Evolutionary conservation across 176 grass and related monocot genomes (phyloP).

Genomic region (Bolboschoenus planiculmis): DNA sequence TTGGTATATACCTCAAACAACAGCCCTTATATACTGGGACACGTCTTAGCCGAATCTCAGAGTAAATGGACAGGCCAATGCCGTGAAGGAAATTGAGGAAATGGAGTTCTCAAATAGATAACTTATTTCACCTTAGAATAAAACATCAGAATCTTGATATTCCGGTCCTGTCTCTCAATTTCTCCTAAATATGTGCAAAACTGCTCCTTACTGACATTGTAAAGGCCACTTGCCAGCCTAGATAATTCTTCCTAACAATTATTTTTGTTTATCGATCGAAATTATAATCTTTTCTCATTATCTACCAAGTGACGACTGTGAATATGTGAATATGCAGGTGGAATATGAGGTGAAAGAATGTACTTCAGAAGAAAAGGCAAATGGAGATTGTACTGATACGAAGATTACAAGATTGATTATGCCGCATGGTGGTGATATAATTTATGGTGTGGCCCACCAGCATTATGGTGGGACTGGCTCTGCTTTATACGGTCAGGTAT

Average conservation of each 20-base stretch:
- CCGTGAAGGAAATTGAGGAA: neutral
- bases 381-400: conserved; percentile 42
- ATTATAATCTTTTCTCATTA: neutral
- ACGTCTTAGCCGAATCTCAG: neutral
- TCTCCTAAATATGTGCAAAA: neutral
- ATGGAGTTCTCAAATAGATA: neutral
- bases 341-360: conserved; percentile 81
- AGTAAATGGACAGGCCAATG: neutral
- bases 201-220: neutral
- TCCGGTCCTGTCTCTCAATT: neutral
- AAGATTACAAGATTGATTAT: conserved; percentile 34
- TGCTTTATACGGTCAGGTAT: conserved; percentile 55
- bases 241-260: neutral
- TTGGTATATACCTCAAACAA: neutral
- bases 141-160: neutral
- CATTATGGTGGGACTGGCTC: conserved; percentile 57
- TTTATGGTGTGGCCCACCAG: conserved; percentile 76
- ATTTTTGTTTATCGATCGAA: neutral
- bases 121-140: neutral
- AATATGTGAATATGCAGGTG: conserved; percentile 35
- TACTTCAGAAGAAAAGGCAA: conserved; percentile 25
- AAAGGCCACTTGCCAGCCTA: neutral
- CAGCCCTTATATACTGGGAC: neutral
- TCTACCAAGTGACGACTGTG: neutral
- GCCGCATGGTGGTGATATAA: conserved; percentile 58